phyloP scores from a whole-genome alignment of 441 rosid genomes.

The Mallotus repandus region DNA sequence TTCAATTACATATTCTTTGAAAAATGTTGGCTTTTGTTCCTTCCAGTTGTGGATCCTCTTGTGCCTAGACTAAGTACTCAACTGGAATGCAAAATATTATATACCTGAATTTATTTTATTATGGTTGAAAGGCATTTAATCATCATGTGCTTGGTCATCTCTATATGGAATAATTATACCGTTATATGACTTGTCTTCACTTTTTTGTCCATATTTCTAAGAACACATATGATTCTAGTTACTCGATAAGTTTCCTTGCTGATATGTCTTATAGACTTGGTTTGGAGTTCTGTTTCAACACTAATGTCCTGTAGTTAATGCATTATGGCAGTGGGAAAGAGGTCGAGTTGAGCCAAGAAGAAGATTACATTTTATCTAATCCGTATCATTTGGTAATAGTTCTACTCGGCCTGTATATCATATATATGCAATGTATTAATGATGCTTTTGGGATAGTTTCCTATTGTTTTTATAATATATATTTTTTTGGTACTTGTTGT shows the following conservation, averaged over 20 bases:
- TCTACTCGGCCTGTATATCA: slow-evolving; percentile 8
- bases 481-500: not conserved
- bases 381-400: slow-evolving; percentile 92
- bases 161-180: not conserved
- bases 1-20: not conserved
- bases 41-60: not conserved
- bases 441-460: slow-evolving; percentile 17
- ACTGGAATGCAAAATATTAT: not conserved
- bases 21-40: not conserved
- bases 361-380: slow-evolving; percentile 82
- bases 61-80: slow-evolving; percentile 1
- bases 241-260: slow-evolving; percentile 12
- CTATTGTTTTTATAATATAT: not conserved
- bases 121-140: not conserved
- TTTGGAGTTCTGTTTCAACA: slow-evolving; percentile 15
- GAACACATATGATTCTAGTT: not conserved
- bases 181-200: not conserved
- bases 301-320: slow-evolving; percentile 24
- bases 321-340: slow-evolving; percentile 69
- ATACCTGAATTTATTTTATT: not conserved
- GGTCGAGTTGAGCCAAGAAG: slow-evolving; percentile 67
- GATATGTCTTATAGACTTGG: slow-evolving; percentile 15
- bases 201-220: not conserved
- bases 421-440: slow-evolving; percentile 5
- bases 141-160: not conserved